Percentiles rank a stretch among this genome's conserved stretches.
phyloP scores from a whole-genome alignment of 106 monocot species.

The Apostasia ramifera region DNA sequence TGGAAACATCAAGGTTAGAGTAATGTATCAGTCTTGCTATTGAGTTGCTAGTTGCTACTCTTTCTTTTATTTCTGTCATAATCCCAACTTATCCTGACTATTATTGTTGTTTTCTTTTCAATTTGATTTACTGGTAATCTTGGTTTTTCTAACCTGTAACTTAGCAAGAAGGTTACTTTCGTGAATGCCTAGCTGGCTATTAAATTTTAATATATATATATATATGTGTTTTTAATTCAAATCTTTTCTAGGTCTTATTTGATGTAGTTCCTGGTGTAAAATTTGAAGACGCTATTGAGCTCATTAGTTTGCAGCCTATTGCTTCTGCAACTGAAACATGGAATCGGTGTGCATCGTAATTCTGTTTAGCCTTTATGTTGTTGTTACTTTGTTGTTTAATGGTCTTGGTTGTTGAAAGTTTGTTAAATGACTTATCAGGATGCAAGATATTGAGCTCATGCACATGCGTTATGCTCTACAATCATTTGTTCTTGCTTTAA shows the following conservation, averaged over 20 bases:
- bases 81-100: too few species aligned
- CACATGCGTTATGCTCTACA: slow-evolving; percentile 89
- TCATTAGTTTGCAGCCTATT: slow-evolving; percentile 81
- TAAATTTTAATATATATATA: too few species aligned
- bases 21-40: too few species aligned
- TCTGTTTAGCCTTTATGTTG: not conserved
- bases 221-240: not conserved
- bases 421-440: slow-evolving; percentile 28
- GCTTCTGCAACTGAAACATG: slow-evolving; percentile 50
- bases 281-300: slow-evolving; percentile 81
- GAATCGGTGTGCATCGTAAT: slow-evolving; percentile 52
- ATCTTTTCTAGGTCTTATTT: slow-evolving; percentile 66
- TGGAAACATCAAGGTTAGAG: too few species aligned
- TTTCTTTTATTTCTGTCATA: too few species aligned
- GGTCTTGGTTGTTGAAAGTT: not conserved
- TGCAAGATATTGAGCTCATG: slow-evolving; percentile 84
- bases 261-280: slow-evolving; percentile 85
- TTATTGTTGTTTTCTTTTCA: too few species aligned
- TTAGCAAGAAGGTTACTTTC: too few species aligned
- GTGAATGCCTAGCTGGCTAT: too few species aligned
- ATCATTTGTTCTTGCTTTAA: slow-evolving; percentile 72
- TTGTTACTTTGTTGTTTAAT: not conserved
- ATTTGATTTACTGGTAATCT: too few species aligned
- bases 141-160: too few species aligned
- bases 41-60: too few species aligned